phyloP scores from a whole-genome alignment of 116 monocot genomes.

The Phalaenopsis hybrid region DNA sequence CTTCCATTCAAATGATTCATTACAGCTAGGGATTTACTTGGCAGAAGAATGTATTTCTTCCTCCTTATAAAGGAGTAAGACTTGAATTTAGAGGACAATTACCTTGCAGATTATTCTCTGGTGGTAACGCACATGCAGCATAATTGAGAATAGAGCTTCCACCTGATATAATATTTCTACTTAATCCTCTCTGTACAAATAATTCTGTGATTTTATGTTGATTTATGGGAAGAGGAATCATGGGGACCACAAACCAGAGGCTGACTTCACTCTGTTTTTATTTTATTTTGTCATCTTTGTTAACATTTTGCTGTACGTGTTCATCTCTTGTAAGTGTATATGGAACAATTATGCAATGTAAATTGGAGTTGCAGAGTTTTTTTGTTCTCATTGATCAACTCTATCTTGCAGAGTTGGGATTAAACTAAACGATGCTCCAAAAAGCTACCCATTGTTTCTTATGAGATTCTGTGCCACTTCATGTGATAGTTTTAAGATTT shows the following conservation, averaged over 20 bases:
- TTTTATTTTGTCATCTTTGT: background rate
- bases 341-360: background rate
- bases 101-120: background rate
- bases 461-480: no score
- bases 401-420: background rate
- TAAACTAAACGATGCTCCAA: background rate
- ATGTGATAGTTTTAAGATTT: no score
- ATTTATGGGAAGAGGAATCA: background rate
- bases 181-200: background rate
- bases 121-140: background rate
- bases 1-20: slow-evolving; percentile 3
- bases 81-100: background rate
- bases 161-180: background rate
- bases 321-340: slow-evolving; percentile 2
- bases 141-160: background rate
- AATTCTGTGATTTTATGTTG: background rate
- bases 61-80: background rate
- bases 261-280: background rate
- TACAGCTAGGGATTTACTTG: background rate
- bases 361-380: background rate
- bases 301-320: background rate
- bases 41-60: background rate
- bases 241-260: background rate
- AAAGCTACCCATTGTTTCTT: background rate
- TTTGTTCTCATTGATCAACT: background rate